Evolutionary conservation across 495 filamentous ascomycete genomes (phyloP), one percentile per base, ranked within the genome.

Genomic region (Penicillium argentinense): DNA sequence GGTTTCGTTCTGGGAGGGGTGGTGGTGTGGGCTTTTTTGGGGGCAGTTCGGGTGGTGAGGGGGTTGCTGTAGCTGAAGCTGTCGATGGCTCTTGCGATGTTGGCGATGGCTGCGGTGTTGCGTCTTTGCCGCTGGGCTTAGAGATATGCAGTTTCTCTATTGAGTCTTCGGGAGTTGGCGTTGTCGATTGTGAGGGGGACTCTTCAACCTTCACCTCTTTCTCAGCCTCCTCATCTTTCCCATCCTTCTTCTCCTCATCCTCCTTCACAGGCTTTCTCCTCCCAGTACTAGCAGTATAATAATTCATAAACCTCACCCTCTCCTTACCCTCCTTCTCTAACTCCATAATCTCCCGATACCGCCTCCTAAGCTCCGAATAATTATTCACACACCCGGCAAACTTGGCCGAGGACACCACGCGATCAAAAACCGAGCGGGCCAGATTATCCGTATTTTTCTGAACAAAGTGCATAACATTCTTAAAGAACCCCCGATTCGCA

Each of bases 251-350:
- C 5, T 14, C 21, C 18, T 14, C 18, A 21, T 36, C 33, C 0
- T 36, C 17, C 17, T 36, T 36, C 33, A 19, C 21, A 1, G 33
- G 17, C n/a, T 39, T 54, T 28, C 27, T 39, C 29, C 54, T 52
- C 12, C 89, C 91, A 4, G 85, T 86, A 43, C 88, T 91, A 19
- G 86, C 76, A 7, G 92, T 96, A 57, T 93, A 96, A 62, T 95
- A 97, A 57, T 97, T 96, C 29, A 88, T 73, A 57, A 96, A 96
- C 2, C 89, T 76, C 9, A 92, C 76, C 41, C 79, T 72, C 43
- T 54, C 22, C 5, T 53, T 18, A 42, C 78, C 74, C 7, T 40
- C 47, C 14, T 62, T 57, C 4, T 95, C 90, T n/a, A 95, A 62
- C 9, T 62, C 74, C 38, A 84, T 74, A 11, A 96, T 63, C 22